Conservation (phyloP, 306 rosid species). For the Lagenaria siceraria region DNA sequence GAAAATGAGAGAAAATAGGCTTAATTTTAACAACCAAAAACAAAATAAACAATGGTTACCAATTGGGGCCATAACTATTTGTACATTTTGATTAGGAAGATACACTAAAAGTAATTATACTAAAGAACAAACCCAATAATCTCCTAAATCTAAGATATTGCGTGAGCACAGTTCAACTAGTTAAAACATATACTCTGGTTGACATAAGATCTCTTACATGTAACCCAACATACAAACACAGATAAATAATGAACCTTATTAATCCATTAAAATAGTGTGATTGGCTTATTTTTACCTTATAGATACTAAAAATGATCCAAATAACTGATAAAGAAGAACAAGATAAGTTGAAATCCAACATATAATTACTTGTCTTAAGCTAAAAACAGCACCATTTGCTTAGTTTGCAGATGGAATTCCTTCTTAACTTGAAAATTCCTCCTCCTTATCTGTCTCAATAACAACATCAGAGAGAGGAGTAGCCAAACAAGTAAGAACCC, state of each 20-base stretch:
- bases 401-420: not conserved
- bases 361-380: not conserved
- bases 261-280: not conserved
- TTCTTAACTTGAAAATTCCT: constrained; percentile 13
- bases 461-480: constrained; percentile 33
- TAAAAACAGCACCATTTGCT: not conserved
- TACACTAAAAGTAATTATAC: no score
- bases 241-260: not conserved
- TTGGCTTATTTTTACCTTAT: not conserved
- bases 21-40: no score
- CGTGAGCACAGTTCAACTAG: no score
- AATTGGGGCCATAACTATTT: not conserved
- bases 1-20: no score
- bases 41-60: no score
- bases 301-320: not conserved
- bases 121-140: no score
- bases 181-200: no score
- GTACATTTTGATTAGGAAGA: not conserved
- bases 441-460: constrained; percentile 81
- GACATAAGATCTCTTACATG: not conserved
- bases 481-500: constrained; percentile 68
- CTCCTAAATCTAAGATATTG: no score
- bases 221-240: not conserved
- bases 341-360: not conserved
- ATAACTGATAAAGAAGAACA: not conserved